Conservation (phyloP, 2,329 filamentous ascomycete species). For the Diplodia mutila region DNA sequence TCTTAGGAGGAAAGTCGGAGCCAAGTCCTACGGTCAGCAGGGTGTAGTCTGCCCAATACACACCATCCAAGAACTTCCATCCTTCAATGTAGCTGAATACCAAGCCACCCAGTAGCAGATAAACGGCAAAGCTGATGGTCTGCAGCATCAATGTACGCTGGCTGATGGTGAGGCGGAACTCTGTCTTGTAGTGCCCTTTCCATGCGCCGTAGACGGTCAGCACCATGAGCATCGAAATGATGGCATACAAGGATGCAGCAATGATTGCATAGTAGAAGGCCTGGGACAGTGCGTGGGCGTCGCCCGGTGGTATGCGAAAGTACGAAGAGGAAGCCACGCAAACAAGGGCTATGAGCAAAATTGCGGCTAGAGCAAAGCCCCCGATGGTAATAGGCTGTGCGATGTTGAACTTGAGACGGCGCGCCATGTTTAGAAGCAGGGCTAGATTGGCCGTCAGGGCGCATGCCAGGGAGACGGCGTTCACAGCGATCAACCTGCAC, state of each 20-base stretch:
- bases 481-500: conserved; percentile 56
- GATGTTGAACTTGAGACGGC: conserved; percentile 57
- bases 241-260: conserved; percentile 60
- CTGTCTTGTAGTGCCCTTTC: conserved; percentile 57
- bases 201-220: conserved; percentile 61
- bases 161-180: conserved; percentile 59
- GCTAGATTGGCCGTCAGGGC: conserved; percentile 59
- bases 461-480: conserved; percentile 58
- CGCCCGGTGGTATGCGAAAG: conserved; percentile 48
- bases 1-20: conserved; percentile 53
- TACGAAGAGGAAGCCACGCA: conserved; percentile 50
- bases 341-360: conserved; percentile 59
- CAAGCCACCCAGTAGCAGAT: conserved; percentile 53
- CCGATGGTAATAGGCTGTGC: conserved; percentile 64
- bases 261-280: conserved; percentile 65
- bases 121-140: conserved; percentile 55
- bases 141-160: conserved; percentile 61
- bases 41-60: conserved; percentile 62
- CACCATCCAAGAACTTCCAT: conserved; percentile 58
- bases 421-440: conserved; percentile 63
- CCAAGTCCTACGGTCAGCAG: conserved; percentile 60
- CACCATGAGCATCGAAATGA: conserved; percentile 59
- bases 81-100: conserved; percentile 54
- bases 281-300: conserved; percentile 55
- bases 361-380: conserved; percentile 61